Percentiles rank a stretch among this genome's conserved stretches.
These are phyloP conservation scores for Cyberlindnera suaveolens DNA, from an alignment of 805 yeast genomes.

Conservation along the genomic window DNA sequence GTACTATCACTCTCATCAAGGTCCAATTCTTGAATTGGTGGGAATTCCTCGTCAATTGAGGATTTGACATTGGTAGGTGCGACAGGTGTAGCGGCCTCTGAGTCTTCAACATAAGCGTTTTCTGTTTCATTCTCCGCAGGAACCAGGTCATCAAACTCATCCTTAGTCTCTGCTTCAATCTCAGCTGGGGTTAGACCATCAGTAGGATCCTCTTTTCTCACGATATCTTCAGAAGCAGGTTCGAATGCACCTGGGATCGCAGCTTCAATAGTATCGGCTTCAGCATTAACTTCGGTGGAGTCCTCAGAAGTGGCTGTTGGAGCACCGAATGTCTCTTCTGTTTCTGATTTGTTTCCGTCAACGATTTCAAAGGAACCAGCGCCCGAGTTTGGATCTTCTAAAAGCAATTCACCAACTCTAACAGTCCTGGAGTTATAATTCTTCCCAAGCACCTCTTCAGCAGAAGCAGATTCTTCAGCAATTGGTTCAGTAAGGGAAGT, in stretches of 20 bases:
- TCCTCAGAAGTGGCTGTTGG: not conserved
- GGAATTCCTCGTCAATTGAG: conserved; percentile 40
- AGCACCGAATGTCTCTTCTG: conserved; percentile 7
- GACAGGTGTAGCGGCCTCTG: conserved; percentile 8
- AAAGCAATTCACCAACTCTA: conserved; percentile 9
- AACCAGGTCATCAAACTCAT: conserved; percentile 4
- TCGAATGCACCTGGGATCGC: conserved; percentile 26
- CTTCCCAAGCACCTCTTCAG: conserved; percentile 27
- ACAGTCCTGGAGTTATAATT: conserved; percentile 15
- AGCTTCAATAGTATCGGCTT: conserved; percentile 20
- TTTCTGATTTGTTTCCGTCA: conserved; percentile 15
- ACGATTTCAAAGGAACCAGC: conserved; percentile 24
- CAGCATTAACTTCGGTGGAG: conserved; percentile 1
- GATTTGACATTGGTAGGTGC: conserved; percentile 1
- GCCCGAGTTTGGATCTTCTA: conserved; percentile 16
- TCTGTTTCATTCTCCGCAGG: not conserved
- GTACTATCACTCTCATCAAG: conserved; percentile 14
- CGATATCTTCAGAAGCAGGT: not conserved
- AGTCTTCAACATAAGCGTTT: not conserved
- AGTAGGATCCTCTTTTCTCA: not conserved
- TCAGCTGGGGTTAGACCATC: not conserved
- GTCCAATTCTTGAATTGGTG: conserved; percentile 14
- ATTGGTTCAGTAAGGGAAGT: conserved; percentile 17
- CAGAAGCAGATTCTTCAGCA: conserved; percentile 23
- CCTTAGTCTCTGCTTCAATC: not conserved